Conservation (phyloP, 192 early-diverging fungal genomes). For the Glomus cerebriforme region DNA sequence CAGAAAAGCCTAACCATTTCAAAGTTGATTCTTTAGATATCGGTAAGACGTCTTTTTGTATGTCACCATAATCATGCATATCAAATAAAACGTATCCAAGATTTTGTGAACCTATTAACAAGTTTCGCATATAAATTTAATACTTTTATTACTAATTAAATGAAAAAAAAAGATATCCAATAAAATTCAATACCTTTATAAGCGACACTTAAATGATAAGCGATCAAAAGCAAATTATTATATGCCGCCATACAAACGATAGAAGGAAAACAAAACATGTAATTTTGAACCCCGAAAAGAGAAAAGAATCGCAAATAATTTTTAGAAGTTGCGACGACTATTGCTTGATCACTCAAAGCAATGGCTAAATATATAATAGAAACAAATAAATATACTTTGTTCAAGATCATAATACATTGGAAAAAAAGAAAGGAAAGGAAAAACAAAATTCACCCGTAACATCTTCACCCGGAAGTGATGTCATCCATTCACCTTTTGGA, state of each 20-base stretch:
- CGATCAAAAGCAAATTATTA: constrained; percentile 45
- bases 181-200: constrained; percentile 25
- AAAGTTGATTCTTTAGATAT: constrained; percentile 62
- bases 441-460: constrained; percentile 45
- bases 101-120: constrained; percentile 47
- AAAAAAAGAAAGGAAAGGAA: not conserved
- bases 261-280: constrained; percentile 66
- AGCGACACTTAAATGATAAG: constrained; percentile 39
- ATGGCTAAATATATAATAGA: constrained; percentile 51
- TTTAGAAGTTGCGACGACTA: constrained; percentile 71
- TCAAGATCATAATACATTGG: not conserved
- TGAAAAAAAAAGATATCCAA: not conserved
- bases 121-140: not conserved
- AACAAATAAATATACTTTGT: not conserved
- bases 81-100: constrained; percentile 71
- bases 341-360: constrained; percentile 67
- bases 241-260: constrained; percentile 44
- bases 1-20: constrained; percentile 86
- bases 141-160: not conserved
- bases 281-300: constrained; percentile 75
- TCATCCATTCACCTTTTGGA: constrained; percentile 75
- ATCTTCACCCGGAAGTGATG: constrained; percentile 72
- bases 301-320: constrained; percentile 82
- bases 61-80: constrained; percentile 47
- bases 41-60: constrained; percentile 64